These are phyloP conservation scores for Sideroxylon spinosum DNA, from an alignment of 179 eudicot species.

Conservation along the genomic window DNA sequence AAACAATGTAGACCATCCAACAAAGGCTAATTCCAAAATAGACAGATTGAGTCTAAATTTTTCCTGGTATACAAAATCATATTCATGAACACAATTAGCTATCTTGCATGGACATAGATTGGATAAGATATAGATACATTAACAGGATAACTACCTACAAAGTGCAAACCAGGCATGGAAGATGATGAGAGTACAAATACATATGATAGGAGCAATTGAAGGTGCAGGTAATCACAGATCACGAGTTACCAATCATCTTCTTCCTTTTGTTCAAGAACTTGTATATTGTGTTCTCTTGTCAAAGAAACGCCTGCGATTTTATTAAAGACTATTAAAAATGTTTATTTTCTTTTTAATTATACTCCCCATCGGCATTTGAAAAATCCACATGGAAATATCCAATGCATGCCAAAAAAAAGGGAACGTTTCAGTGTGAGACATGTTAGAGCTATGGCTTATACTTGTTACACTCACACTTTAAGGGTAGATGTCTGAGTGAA, in stretches of 20 bases:
- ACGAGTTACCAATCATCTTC: too few relatives aligned
- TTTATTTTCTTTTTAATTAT: neutral
- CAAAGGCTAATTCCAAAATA: neutral
- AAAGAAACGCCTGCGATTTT: neutral
- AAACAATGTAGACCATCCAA: neutral
- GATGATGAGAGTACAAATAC: too few relatives aligned
- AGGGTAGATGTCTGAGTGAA: too few relatives aligned
- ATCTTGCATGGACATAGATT: too few relatives aligned
- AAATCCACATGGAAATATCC: neutral
- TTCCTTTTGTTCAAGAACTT: too few relatives aligned
- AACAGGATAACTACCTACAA: too few relatives aligned
- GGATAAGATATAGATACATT: too few relatives aligned
- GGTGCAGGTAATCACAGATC: neutral
- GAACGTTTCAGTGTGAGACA: neutral
- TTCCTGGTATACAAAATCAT: neutral
- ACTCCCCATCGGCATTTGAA: neutral
- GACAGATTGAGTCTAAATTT: neutral
- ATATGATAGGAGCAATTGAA: neutral
- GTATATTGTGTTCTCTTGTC: too few relatives aligned
- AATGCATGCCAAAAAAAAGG: neutral
- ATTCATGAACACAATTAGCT: too few relatives aligned
- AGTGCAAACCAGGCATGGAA: too few relatives aligned
- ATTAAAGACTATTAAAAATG: neutral
- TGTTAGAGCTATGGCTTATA: too few relatives aligned
- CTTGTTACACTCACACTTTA: too few relatives aligned